Percentiles rank a stretch among this genome's conserved stretches.
Conservation (phyloP, 768 basidiomycete species). For the Daedaleopsis sinensis region DNA sequence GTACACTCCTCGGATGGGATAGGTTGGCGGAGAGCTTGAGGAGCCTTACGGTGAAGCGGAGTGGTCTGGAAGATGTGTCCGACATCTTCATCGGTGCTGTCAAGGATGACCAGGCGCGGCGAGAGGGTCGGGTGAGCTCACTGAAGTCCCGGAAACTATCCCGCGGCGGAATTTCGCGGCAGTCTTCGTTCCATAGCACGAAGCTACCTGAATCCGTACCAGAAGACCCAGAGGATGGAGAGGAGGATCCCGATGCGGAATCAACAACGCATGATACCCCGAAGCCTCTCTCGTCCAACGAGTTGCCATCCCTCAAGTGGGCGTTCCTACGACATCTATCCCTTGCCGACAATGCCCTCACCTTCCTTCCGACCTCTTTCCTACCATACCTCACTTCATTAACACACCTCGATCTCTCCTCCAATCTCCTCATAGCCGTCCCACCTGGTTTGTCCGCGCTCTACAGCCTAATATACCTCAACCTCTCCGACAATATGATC, state of each 20-base stretch:
- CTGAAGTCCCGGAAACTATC: conserved; percentile 45
- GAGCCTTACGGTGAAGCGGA: conserved; percentile 75
- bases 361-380: conserved; percentile 72
- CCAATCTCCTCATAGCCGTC: conserved; percentile 88
- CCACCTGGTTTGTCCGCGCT: conserved; percentile 75
- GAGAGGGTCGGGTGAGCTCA: conserved; percentile 55
- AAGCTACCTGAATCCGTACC: conserved; percentile 59
- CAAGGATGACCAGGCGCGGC: conserved; percentile 70
- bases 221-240: conserved; percentile 47
- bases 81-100: conserved; percentile 80
- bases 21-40: conserved; percentile 67
- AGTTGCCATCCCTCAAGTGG: conserved; percentile 69
- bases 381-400: conserved; percentile 72
- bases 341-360: conserved; percentile 78
- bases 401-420: conserved; percentile 86
- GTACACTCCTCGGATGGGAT: conserved; percentile 84
- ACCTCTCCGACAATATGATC: conserved; percentile 97
- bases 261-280: conserved; percentile 27
- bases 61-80: conserved; percentile 80
- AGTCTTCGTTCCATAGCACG: conserved; percentile 51
- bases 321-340: conserved; percentile 74
- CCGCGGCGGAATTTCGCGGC: conserved; percentile 34
- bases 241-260: conserved; percentile 22
- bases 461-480: conserved; percentile 84
- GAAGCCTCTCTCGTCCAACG: conserved; percentile 34